Evolutionary conservation across 2,329 filamentous ascomycete genomes (phyloP).

Genomic region (Aaosphaeria arxii): DNA sequence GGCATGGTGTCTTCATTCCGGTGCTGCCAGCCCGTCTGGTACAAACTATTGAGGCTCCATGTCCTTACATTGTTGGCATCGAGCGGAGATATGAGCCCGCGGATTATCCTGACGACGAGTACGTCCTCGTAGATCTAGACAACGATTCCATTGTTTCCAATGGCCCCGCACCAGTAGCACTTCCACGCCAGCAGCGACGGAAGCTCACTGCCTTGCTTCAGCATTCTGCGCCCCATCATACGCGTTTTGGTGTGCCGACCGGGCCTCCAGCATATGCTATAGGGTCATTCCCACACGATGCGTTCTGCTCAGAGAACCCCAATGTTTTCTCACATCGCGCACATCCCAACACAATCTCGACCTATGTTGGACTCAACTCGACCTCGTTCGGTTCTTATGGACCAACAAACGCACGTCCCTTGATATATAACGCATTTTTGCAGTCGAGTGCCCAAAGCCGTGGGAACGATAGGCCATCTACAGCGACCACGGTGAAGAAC

Average conservation of each 20-base stretch:
- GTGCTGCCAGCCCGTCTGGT: conserved; percentile 83
- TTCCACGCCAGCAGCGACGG: conserved; percentile 84
- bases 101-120: conserved; percentile 89
- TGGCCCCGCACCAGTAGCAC: conserved; percentile 65
- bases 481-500: conserved; percentile 34
- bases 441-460: conserved; percentile 66
- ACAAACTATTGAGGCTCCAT: conserved; percentile 89
- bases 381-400: conserved; percentile 72
- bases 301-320: conserved; percentile 83
- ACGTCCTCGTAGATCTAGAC: conserved; percentile 91
- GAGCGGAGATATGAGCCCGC: conserved; percentile 86
- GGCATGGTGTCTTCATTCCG: conserved; percentile 93
- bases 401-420: conserved; percentile 51
- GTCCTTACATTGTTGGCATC: conserved; percentile 94
- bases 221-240: conserved; percentile 83
- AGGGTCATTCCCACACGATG: conserved; percentile 87
- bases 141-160: conserved; percentile 87
- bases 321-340: conserved; percentile 74
- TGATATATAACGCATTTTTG: conserved; percentile 89
- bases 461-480: conserved; percentile 67
- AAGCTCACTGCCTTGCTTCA: conserved; percentile 89
- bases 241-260: conserved; percentile 78
- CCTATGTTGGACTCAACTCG: conserved; percentile 86
- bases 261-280: conserved; percentile 90
- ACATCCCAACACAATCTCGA: conserved; percentile 69